Evolutionary conservation across 345 rosid genomes (phyloP), one percentile per base, ranked within the genome.

Genomic region (Salix udensis): DNA sequence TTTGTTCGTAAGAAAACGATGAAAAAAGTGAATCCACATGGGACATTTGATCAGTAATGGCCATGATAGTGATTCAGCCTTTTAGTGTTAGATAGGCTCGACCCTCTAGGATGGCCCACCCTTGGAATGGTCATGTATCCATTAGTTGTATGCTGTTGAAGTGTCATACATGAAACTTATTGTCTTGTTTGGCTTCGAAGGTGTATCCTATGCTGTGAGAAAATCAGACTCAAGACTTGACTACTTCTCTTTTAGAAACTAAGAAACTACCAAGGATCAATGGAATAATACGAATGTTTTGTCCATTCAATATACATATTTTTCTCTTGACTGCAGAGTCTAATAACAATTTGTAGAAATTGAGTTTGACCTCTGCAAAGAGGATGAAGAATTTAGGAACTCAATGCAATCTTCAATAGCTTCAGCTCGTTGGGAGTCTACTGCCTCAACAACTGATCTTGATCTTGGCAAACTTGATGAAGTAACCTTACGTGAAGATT

Each of bases 321-420:
- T 14, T 26, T 62, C 15, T 23, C 24, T 52, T 52, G 53, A 68
- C 11, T 23, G 21, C 31, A 6, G 19, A 31, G 0, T 28, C 79
- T 80, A 84, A 76, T 89, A 84, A 77, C 90, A 87, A 80, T 81
- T 77, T 5, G 89, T 40, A 42, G 93, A 86, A 78, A 89, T 87
- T 0, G 97, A 91, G 81, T 87, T 95, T 72, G 94, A 90, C 80
- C 96, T 85, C 14, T 83, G 87, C 83, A 92, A 62, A 50, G 93
- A 88, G 58, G 89, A 88, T n/a, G 93, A 91, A 79, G 91, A 88
- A 68, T 95, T 95, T 76, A 93, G 84, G 89, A 93, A 95, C 87
- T 90, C 88, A 71, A 95, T 95, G 82, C 98, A 95, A 69, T 95
- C 97, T 79, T 91, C 92, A 9, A 95, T 85, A 48, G 94, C 97